These are phyloP conservation scores for Plasmodium inui DNA, from an alignment of 169 alveolate species.

Conservation along the genomic window DNA sequence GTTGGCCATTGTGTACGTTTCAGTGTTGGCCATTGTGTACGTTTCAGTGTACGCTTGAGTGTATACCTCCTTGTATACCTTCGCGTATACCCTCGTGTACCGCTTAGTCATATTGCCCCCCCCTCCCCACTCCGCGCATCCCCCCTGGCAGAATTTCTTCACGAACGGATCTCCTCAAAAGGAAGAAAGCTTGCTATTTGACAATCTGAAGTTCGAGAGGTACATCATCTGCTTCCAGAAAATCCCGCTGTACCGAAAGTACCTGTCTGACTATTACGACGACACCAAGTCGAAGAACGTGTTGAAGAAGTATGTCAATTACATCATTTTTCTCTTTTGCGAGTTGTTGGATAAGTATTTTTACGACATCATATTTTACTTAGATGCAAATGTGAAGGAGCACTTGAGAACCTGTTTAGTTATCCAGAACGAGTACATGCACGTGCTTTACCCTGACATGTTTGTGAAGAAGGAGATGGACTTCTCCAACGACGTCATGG, in stretches of 20 bases:
- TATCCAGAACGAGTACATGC: constrained; percentile 60
- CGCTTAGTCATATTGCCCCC: not conserved
- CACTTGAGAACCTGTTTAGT: constrained; percentile 19
- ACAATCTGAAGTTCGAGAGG: constrained; percentile 52
- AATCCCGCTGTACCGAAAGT: constrained; percentile 27
- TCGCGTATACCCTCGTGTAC: not conserved
- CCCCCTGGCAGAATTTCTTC: constrained; percentile 25
- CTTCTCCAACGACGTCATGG: constrained; percentile 19
- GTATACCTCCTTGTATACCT: not conserved
- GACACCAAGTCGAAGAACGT: constrained; percentile 45
- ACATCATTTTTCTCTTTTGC: constrained; percentile 51
- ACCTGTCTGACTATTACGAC: constrained; percentile 26
- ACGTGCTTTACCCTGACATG: constrained; percentile 56
- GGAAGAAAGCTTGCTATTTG: constrained; percentile 15
- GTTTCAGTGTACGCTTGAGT: not conserved
- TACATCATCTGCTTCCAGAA: constrained; percentile 51
- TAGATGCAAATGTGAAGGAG: constrained; percentile 50
- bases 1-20: too few species aligned
- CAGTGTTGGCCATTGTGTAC: not conserved
- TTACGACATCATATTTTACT: constrained; percentile 59
- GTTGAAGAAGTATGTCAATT: constrained; percentile 59
- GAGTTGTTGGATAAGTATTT: constrained; percentile 51
- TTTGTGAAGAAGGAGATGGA: constrained; percentile 42
- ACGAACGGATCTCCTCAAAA: not conserved
- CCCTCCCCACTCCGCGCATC: not conserved